These are phyloP conservation scores for Nannochloropsis salina DNA, from an alignment of 108 stramenopile species.

Conservation along the genomic window DNA sequence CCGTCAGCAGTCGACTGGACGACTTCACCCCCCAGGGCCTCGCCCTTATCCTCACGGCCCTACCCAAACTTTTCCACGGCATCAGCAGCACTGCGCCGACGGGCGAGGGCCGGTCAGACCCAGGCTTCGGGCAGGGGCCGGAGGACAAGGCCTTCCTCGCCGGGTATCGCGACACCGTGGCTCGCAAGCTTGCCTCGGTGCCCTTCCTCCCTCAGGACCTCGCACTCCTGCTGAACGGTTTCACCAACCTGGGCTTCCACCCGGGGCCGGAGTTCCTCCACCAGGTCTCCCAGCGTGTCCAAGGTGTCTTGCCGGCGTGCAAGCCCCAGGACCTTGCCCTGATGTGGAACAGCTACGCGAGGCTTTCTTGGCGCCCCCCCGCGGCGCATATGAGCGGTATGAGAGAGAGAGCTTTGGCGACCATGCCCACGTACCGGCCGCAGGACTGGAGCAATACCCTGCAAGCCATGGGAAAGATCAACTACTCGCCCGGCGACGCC, in stretches of 20 bases:
- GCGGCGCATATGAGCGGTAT: neutral
- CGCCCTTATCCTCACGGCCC: neutral
- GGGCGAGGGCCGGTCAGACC: too few species aligned
- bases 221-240: neutral
- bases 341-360: neutral
- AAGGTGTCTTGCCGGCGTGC: neutral
- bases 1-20: neutral
- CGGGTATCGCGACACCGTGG: neutral
- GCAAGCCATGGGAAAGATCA: neutral
- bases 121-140: too few species aligned
- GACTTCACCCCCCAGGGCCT: constrained; percentile 3
- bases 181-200: neutral
- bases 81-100: neutral
- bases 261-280: neutral
- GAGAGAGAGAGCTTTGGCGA: neutral
- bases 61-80: neutral
- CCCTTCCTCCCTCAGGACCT: constrained; percentile 14
- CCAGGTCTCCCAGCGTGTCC: neutral
- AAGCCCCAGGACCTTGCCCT: neutral
- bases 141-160: neutral
- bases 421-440: neutral
- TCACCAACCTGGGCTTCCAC: neutral
- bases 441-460: neutral
- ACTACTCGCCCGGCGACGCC: neutral
- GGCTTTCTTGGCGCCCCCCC: neutral